phyloP scores from a whole-genome alignment of 805 yeast genomes.

The Saccharomyces eubayanus region DNA sequence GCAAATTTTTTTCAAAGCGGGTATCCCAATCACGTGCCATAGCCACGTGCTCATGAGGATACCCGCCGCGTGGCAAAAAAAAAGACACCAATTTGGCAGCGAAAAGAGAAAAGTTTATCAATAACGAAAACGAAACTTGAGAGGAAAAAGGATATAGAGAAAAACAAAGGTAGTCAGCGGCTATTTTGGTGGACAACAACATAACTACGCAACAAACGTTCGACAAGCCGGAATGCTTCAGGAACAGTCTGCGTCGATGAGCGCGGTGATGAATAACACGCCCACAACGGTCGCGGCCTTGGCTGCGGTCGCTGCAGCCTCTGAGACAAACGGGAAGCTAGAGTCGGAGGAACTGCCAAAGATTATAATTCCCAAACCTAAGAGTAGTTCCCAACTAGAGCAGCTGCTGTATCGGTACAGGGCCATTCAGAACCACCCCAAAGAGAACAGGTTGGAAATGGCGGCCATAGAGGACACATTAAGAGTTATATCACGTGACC shows the following conservation, averaged over 20 bases:
- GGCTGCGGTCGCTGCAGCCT: background rate
- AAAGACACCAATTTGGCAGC: background rate
- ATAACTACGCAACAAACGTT: background rate
- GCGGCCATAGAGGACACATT: constrained; percentile 38
- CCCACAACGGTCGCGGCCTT: background rate
- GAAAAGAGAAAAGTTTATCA: background rate
- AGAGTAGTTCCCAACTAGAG: constrained; percentile 21
- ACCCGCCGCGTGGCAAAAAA: background rate
- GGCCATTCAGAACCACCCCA: constrained; percentile 21
- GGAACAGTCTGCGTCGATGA: background rate
- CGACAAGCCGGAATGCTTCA: background rate
- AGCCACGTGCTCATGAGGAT: background rate
- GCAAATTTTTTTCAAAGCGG: background rate
- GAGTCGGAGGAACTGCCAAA: background rate
- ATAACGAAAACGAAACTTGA: background rate
- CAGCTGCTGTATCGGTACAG: constrained; percentile 28
- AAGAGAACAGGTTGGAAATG: constrained; percentile 32
- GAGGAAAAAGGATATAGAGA: background rate
- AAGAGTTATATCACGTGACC: constrained; percentile 35
- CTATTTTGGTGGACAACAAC: background rate
- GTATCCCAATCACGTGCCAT: background rate
- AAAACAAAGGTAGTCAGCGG: background rate
- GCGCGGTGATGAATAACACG: background rate
- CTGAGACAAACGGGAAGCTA: background rate
- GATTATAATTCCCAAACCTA: constrained; percentile 22